A percentile compares a stretch with the other conserved stretches of the same genome.
phyloP scores from a whole-genome alignment of 805 yeast genomes.

The Kluyveromyces nonfermentans region DNA sequence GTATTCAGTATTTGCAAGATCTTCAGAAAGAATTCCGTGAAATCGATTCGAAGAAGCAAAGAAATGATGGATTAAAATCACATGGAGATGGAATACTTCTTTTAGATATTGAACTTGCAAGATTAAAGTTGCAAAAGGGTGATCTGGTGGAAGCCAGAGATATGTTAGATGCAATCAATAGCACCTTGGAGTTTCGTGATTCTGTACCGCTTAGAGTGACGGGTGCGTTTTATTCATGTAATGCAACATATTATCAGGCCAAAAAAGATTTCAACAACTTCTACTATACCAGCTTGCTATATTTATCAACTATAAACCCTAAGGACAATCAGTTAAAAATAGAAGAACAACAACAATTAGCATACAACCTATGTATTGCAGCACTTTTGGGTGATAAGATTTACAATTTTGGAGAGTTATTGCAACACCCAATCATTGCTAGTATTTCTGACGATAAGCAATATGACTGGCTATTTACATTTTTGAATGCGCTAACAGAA shows the following conservation, averaged over 20 bases:
- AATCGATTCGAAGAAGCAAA: conserved; percentile 27
- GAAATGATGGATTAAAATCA: conserved; percentile 30
- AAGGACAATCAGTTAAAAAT: conserved; percentile 15
- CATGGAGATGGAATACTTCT: conserved; percentile 48
- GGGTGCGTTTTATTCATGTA: conserved; percentile 75
- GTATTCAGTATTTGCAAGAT: conserved; percentile 39
- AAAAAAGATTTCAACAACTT: conserved; percentile 72
- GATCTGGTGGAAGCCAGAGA: conserved; percentile 53
- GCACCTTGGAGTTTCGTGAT: conserved; percentile 47
- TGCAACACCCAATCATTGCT: conserved; percentile 75
- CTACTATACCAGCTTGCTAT: conserved; percentile 74
- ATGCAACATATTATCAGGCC: conserved; percentile 63
- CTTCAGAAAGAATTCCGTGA: conserved; percentile 39
- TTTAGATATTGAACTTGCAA: conserved; percentile 65
- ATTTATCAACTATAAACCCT: conserved; percentile 62
- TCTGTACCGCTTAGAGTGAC: conserved; percentile 55
- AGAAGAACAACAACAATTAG: conserved; percentile 39
- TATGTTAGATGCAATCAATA: conserved; percentile 51
- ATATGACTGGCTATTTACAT: conserved; percentile 61
- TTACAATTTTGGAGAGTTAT: conserved; percentile 91
- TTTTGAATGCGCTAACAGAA: conserved; percentile 60
- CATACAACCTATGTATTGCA: conserved; percentile 71
- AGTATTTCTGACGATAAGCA: conserved; percentile 38
- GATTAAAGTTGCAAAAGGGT: conserved; percentile 50
- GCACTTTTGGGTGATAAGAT: conserved; percentile 87